These are phyloP conservation scores for Rhytidiadelphus loreus DNA, from an alignment of 225 moss, liverwort and hornwort genomes.

Conservation along the genomic window DNA sequence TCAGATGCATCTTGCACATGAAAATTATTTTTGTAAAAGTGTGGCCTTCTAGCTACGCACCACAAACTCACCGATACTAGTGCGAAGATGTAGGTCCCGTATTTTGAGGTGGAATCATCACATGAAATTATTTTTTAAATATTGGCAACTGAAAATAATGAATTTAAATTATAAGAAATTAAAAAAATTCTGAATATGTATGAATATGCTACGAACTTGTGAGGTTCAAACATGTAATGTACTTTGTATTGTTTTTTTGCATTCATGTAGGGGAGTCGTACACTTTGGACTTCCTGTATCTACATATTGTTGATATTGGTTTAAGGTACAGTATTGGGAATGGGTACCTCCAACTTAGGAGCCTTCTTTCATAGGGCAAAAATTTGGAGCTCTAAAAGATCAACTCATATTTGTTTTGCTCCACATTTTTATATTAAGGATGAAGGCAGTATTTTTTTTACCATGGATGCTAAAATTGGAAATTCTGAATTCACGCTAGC, in stretches of 20 bases:
- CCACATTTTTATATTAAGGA: neutral
- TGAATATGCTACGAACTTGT: neutral
- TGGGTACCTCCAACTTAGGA: neutral
- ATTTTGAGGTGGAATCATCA: neutral
- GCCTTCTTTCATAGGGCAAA: neutral
- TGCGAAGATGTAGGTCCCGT: neutral
- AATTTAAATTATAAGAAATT: no score
- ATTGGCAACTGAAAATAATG: neutral
- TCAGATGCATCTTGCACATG: neutral
- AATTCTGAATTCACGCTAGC: neutral
- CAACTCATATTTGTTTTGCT: rapidly evolving
- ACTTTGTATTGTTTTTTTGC: rapidly evolving
- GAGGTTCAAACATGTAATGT: neutral
- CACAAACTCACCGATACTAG: no score
- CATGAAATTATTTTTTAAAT: neutral
- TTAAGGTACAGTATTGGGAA: neutral
- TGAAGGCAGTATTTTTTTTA: neutral
- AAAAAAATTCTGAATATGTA: neutral
- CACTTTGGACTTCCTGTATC: neutral
- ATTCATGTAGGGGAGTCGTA: neutral
- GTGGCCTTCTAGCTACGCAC: rapidly evolving
- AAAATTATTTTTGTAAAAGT: neutral
- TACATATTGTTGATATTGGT: neutral
- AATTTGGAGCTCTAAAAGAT: neutral
- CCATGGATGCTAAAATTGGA: neutral